A percentile compares a stretch with the other conserved stretches of the same genome.
Conservation (phyloP, 257 asterid genomes). For the Sherardia arvensis region DNA sequence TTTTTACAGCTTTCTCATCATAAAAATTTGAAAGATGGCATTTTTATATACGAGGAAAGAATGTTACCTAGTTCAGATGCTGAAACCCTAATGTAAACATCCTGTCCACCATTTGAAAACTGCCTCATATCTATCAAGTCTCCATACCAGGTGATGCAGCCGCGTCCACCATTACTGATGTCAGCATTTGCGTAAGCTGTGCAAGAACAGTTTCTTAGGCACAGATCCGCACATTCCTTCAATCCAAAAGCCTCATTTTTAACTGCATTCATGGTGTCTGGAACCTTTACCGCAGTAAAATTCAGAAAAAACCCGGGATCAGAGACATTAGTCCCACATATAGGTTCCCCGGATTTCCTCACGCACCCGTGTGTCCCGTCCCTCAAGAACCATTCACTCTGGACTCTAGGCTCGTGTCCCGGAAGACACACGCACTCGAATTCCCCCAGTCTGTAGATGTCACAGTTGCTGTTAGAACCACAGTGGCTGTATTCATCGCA, state of each 20-base stretch:
- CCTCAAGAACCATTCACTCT: slow-evolving; percentile 27
- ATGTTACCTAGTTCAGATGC: slow-evolving; percentile 19
- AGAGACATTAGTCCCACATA: slow-evolving; percentile 12
- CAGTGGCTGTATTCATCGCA: slow-evolving; percentile 26
- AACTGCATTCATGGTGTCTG: slow-evolving; percentile 4
- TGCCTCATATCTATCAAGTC: slow-evolving; percentile 25
- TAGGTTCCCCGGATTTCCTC: slow-evolving; percentile 15
- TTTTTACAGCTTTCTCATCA: not conserved
- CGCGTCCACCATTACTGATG: slow-evolving; percentile 24
- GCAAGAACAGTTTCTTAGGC: slow-evolving; percentile 31
- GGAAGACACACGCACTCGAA: slow-evolving; percentile 32
- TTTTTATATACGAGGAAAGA: not conserved
- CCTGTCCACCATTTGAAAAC: slow-evolving; percentile 27
- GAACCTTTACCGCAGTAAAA: not conserved
- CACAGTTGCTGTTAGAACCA: slow-evolving; percentile 17
- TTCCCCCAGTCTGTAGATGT: slow-evolving; percentile 14
- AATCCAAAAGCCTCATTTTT: slow-evolving; percentile 16
- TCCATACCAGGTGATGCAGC: slow-evolving; percentile 36
- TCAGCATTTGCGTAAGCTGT: slow-evolving; percentile 25
- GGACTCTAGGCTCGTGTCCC: slow-evolving; percentile 23
- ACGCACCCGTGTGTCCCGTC: slow-evolving; percentile 25
- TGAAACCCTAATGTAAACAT: slow-evolving; percentile 20
- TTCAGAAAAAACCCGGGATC: not conserved
- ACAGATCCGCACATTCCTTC: slow-evolving; percentile 19
- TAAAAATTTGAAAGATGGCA: not conserved